phyloP scores from a whole-genome alignment of 805 yeast genomes.

The Yamadazyma sp. region DNA sequence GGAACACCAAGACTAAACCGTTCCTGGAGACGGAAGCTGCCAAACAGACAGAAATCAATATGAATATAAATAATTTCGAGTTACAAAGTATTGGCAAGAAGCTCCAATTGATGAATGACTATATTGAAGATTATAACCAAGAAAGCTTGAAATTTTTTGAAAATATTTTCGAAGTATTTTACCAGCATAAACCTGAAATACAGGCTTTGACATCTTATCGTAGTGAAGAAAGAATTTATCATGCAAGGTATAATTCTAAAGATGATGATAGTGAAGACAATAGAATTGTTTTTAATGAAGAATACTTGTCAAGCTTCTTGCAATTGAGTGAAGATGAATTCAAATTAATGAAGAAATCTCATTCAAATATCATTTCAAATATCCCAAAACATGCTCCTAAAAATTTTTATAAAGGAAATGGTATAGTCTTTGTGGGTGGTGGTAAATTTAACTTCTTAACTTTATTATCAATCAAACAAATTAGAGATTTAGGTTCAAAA shows the following conservation, averaged over 20 bases:
- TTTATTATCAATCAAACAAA: slow-evolving; percentile 57
- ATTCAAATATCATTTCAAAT: slow-evolving; percentile 40
- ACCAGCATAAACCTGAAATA: slow-evolving; percentile 45
- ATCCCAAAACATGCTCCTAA: slow-evolving; percentile 42
- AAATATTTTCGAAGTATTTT: slow-evolving; percentile 38
- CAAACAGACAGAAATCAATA: slow-evolving; percentile 5
- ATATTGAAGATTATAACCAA: slow-evolving; percentile 5
- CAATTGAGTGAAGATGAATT: slow-evolving; percentile 44
- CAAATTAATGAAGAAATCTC: slow-evolving; percentile 44
- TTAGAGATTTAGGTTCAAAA: slow-evolving; percentile 63
- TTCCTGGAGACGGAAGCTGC: slow-evolving; percentile 15
- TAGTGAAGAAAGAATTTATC: slow-evolving; percentile 47
- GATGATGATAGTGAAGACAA: slow-evolving; percentile 27
- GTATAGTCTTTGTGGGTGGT: slow-evolving; percentile 75
- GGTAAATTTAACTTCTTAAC: slow-evolving; percentile 75
- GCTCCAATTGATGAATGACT: slow-evolving; percentile 6
- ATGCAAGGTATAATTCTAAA: slow-evolving; percentile 45
- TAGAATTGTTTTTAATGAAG: slow-evolving; percentile 45
- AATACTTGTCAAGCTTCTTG: slow-evolving; percentile 48
- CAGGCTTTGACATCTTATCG: slow-evolving; percentile 41
- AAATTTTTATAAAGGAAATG: slow-evolving; percentile 43
- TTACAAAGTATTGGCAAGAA: slow-evolving; percentile 5
- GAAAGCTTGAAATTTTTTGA: slow-evolving; percentile 32
- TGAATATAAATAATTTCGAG: slow-evolving; percentile 12
- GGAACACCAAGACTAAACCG: slow-evolving; percentile 10